Base-by-base conservation (phyloP, 371 early-diverging fungal genomes). In the Smittium mucronatum region DNA sequence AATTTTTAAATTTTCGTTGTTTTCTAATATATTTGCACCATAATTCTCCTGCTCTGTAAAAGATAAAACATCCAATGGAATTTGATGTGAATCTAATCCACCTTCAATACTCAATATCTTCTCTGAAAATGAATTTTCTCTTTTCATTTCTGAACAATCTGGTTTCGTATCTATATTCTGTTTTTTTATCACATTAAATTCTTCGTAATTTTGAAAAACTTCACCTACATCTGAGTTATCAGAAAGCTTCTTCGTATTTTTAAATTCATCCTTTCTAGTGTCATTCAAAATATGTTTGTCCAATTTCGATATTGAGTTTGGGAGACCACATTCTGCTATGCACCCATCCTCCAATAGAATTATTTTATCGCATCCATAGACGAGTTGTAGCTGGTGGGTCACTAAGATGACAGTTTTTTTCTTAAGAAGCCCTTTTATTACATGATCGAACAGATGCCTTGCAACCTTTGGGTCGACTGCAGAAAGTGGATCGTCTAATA, bases 401-500 rank as follows among this genome's bases (percentile, higher is more conserved):
- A 81, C 81, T 25, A 86, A 64, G 2, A 86, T 67, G 15, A 79
- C 70, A 21, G 82, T 79, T 61, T 83, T 84, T 63, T 70, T 69
- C 25, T 73, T 71, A 47, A 91, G 79, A 5, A 86, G 63, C 30
- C 89, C 91, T 28, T 81, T 78, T 26, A 88, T 30, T 2, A 81
- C 83, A n/a, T 72, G 68, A 26, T 82, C 73, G 72, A 84, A 84
- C 0, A 84, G 70, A 0, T 75, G 73, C 15, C 71, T 70, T 2
- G 74, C 80, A 11, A 80, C 81, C 58, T 72, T 71, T n/a, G 81
- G 80, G 73, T 89, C 90, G 1, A 91, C 88, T 17, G 90, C 89
- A 34, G 84, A 80, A 17, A 91, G 79, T 2, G 86, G 84, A 70
- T 87, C 87, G 60, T 90, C 90, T 64, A 89, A 72, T 16, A 88